Conservation (phyloP, 2,329 filamentous ascomycete genomes). For the Paracamarosporium sp. region DNA sequence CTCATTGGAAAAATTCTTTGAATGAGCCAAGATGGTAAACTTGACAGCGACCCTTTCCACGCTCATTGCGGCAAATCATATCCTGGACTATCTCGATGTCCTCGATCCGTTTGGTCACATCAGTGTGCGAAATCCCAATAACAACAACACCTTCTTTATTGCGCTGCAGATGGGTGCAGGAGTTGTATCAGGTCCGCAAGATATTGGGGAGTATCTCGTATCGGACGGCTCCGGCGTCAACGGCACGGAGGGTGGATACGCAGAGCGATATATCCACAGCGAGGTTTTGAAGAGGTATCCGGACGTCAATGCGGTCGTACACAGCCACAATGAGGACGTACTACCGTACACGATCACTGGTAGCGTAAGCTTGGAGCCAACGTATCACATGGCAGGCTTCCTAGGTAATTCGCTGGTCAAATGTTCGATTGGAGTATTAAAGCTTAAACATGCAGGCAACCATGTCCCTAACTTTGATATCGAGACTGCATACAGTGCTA, state of each 20-base stretch:
- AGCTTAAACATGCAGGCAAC: constrained; percentile 10
- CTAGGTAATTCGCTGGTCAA: constrained; percentile 16
- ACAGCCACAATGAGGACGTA: constrained; percentile 47
- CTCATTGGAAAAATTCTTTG: neutral
- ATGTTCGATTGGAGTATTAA: neutral
- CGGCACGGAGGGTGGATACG: constrained; percentile 31
- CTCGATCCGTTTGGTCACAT: constrained; percentile 61
- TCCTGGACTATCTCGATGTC: constrained; percentile 57
- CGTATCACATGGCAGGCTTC: constrained; percentile 48
- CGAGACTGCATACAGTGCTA: constrained; percentile 15
- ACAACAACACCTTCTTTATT: constrained; percentile 51
- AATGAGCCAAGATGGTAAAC: constrained; percentile 21
- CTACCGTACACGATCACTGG: constrained; percentile 38
- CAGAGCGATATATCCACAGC: constrained; percentile 49
- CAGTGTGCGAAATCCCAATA: constrained; percentile 56
- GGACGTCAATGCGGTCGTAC: constrained; percentile 46
- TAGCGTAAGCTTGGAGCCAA: constrained; percentile 19
- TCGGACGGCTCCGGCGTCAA: constrained; percentile 36
- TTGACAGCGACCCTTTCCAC: constrained; percentile 29
- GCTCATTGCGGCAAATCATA: constrained; percentile 55
- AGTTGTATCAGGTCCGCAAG: constrained; percentile 39
- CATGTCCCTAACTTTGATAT: constrained; percentile 36
- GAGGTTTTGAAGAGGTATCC: constrained; percentile 46
- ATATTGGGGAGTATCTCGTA: constrained; percentile 49
- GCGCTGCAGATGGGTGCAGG: constrained; percentile 41